Base-by-base conservation (phyloP, 1,284 basidiomycete genomes). In the Fomitopsis schrenkii region DNA sequence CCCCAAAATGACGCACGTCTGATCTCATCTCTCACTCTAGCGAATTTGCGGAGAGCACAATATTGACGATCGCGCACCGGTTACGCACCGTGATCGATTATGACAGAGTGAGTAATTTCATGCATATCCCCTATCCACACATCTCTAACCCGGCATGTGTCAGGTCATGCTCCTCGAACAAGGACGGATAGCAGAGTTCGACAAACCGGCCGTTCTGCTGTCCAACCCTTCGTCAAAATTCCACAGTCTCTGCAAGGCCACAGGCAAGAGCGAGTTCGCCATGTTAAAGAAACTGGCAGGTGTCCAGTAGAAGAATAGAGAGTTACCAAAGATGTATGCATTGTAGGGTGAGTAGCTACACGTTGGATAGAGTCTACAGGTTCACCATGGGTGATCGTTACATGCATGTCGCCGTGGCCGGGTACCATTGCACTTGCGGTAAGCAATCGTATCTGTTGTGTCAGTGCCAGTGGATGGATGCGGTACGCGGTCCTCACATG, bases 91-190 rank as follows among this genome's bases (percentile, higher is more conserved):
- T 90, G 61, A 82, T 84, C 30, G 82, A 84, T 67, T 84, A 83
- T 68, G 80, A 83, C 71, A 74, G 81, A 67, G 83, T 87, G 64
- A 48, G 59, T 52, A 42, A 26, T 54, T n/a, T 26, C 30, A 35
- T 40, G 33, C 5, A 54, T 30, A 35, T n/a, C 10, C 22, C 48
- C 5, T n/a, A 35, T 14, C 19, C 26, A 57, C 41, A 14, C 19
- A 56, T 65, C 53, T 50, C n/a, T 36, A 33, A 52, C 12, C 38
- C 54, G 57, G 48, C 35, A 52, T 48, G 52, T 48, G 38, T 36
- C 58, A 91, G 89, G 86, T 93, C 46, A 93, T 96, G 86, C 80
- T 95, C 44, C 84, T 95, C n/a, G 93, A 95, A 63, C 85, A 94
- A 72, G 93, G 94, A 7, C 82, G 81, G 2, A 93, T 97, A 30